Base-by-base conservation (phyloP, 1,284 basidiomycete species). In the Heterobasidion irregulare region DNA sequence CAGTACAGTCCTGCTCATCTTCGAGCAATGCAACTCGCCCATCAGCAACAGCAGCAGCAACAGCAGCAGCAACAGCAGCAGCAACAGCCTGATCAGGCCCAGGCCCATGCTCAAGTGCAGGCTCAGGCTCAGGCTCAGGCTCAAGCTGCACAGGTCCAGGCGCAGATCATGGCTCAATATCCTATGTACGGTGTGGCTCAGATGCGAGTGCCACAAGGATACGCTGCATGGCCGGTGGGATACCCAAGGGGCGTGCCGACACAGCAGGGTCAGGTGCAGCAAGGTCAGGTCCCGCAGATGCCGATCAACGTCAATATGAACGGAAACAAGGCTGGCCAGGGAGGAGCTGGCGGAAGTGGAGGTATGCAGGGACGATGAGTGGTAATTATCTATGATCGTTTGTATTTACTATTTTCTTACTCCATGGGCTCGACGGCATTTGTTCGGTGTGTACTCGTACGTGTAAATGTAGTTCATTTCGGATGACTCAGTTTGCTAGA, bases 271-370 rank as follows among this genome's bases (percentile, higher is more conserved):
- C 52, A 53, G 41, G 41, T 13, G 32, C 1, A 49, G 32, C 51
- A 54, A 13, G 52, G 44, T 34, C 58, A 59, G 45, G 53, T 51
- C 5, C 53, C 66, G 56, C 70, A 68, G 60, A 63, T 70, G 64
- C 61, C 65, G 48, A 63, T 67, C 12, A 41, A 41, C 38, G 38
- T n/a, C n/a, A 41, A 41, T 12, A 48, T 48, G 47, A 61, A 59
- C 26, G 65, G 65, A 46, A 67, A 63, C 10, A 73, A 75, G 64
- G 62, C 70, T 36, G 58, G 66, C n/a, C 73, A 67, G 48, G 38
- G 38, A n/a, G 12, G 12, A n/a, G 38, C 38, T 5, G 38, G 38
- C 10, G 66, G 72, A 47, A 65, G 69, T 68, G 61, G 73, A 72
- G 32, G 36, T 47, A 16, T 54, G 16, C 26, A 26, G 45, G 47